Base-by-base conservation (phyloP, 176 grass and related monocot species). In the Raddia distichophylla region DNA sequence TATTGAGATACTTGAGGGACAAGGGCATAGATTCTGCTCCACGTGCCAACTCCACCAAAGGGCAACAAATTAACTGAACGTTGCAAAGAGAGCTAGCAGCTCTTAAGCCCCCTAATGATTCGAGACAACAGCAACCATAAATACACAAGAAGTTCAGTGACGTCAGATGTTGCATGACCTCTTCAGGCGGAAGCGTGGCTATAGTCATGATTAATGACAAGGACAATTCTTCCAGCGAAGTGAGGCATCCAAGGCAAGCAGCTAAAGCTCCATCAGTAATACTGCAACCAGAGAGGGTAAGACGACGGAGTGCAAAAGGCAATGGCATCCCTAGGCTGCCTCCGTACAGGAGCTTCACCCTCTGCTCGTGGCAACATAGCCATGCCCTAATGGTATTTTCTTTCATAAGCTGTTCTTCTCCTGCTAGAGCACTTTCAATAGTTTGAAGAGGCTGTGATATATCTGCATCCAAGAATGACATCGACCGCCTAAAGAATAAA, bases 1-100 rank as follows among this genome's bases (percentile, higher is more conserved):
- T 83, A 0, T 0, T 0, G 0, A 82, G 59, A 0, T 0, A 0
- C 11, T 0, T 0, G 17, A 83, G 47, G 7, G 71, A 56, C 0
- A 64, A 3, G 1, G 69, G 45, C 32, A 82, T 15, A 7, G 10
- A 20, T 22, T 51, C 45, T 42, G 68, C 27, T 63, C 6, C 46
- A 2, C 0, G 1, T 63, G 57, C 3, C 32, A 82, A 14, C 6
- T 73, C 46, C 42, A 82, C 72, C 16, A 10, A 52, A 53, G 80
- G 80, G 57, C 68, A 82, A 0, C 0, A 22, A 10, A 0, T 0
- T 69, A 80, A 12, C 1, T 0, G 0, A 49, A 81, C 8, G 2
- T 0, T 0, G 0, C 8, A 60, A 34, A 81, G 66, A 48, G 37
- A 11, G 5, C 42, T 4, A 6, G 35, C 53, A 59, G 66, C 66